Base-by-base conservation (phyloP, 805 yeast genomes). In the Pichia phayaonensis region DNA sequence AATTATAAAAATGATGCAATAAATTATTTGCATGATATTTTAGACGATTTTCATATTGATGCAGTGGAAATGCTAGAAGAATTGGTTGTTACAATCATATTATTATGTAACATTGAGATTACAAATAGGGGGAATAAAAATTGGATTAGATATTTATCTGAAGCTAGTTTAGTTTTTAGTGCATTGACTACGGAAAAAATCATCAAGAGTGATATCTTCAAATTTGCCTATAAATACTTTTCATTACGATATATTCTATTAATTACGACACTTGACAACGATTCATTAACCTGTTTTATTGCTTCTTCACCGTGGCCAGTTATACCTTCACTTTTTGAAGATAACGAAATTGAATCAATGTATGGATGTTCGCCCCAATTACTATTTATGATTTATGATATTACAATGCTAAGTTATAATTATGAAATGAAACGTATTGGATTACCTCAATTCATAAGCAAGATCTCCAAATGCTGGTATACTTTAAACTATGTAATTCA, bases 351-450 rank as follows among this genome's bases (percentile, higher is more conserved):
- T 13, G 71, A 67, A 45, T 65, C 65, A 39, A 59, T 66, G 63
- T 60, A 63, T 53, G 71, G 71, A 4, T 66, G 70, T 49, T 65
- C 71, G 0, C 69, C 71, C 2, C 46, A 57, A 42, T 55, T 67
- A 15, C 46, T 66, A 3, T 46, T 56, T 45, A 46, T 57, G 4
- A 61, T 66, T 23, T 56, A 61, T 43, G 49, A 58, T n/a, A 48
- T 63, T 4, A 54, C 61, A 7, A 52, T 51, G 39, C 48, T 61
- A 10, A 59, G 57, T 40, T 54, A 59, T 41, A 20, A 40, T 2
- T 42, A 50, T 24, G 56, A 57, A 21, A 27, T 36, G 4, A 40
- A 36, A 7, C 13, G 29, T 3, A 44, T 59, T 22, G 51, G 44
- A 11, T 21, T 42, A 8, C 26, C 42, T 11, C 36, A 45, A 20